Conservation (phyloP, 352 stramenopile species). For the Phytophthora europaea region DNA sequence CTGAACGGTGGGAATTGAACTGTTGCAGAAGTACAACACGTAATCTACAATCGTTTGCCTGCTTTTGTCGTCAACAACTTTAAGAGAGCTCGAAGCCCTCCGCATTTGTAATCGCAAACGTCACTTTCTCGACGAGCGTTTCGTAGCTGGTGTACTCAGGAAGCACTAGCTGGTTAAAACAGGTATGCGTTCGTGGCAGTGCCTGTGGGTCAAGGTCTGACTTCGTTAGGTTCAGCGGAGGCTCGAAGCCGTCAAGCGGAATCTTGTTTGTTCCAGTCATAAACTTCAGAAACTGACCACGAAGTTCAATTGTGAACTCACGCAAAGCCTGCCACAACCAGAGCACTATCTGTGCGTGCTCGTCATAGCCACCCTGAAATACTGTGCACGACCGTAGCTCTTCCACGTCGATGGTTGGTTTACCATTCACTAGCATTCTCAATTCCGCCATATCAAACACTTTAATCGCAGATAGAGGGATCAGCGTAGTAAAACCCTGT, state of each 20-base stretch:
- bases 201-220: slow-evolving; percentile 77
- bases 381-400: slow-evolving; percentile 81
- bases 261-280: slow-evolving; percentile 88
- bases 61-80: slow-evolving; percentile 12
- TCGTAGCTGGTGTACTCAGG: slow-evolving; percentile 81
- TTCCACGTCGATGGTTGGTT: slow-evolving; percentile 85
- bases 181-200: slow-evolving; percentile 84
- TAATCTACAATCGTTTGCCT: not conserved
- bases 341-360: slow-evolving; percentile 78
- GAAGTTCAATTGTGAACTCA: slow-evolving; percentile 66
- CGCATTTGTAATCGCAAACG: slow-evolving; percentile 81
- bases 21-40: slow-evolving; percentile 7
- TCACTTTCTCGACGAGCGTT: slow-evolving; percentile 76
- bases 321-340: slow-evolving; percentile 90
- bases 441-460: slow-evolving; percentile 58
- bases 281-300: slow-evolving; percentile 84
- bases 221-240: slow-evolving; percentile 88
- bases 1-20: slow-evolving; percentile 36
- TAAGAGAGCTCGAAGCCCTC: slow-evolving; percentile 87
- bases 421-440: slow-evolving; percentile 60
- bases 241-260: slow-evolving; percentile 87
- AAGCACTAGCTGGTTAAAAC: slow-evolving; percentile 92
- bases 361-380: slow-evolving; percentile 86
- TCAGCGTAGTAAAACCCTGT: slow-evolving; percentile 61
- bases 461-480: slow-evolving; percentile 55